phyloP scores from a whole-genome alignment of 768 basidiomycete genomes.

The Lactifluus rugatus region DNA sequence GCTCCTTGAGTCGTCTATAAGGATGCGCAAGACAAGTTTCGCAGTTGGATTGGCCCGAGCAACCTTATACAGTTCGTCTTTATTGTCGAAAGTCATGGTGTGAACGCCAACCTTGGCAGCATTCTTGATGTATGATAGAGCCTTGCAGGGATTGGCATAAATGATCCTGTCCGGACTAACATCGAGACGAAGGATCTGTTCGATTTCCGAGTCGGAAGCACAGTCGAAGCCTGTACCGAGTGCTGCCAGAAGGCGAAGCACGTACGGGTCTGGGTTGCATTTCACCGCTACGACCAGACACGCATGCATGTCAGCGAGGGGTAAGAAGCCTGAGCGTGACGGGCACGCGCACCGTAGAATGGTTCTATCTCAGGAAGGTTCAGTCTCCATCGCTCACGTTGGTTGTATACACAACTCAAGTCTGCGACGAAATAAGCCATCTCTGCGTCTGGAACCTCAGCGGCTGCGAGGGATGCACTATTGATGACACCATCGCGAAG shows the following conservation, averaged over 20 bases:
- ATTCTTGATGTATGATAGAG: constrained; percentile 81
- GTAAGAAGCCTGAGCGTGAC: constrained; percentile 21
- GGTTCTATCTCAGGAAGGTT: constrained; percentile 82
- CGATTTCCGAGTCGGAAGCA: constrained; percentile 90
- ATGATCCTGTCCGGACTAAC: constrained; percentile 78
- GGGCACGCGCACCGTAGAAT: constrained; percentile 68
- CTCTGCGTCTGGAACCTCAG: constrained; percentile 65
- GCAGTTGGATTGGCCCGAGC: constrained; percentile 71
- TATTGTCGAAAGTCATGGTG: constrained; percentile 98
- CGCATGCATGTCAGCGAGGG: constrained; percentile 52
- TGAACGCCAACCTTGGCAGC: constrained; percentile 74
- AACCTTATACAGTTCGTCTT: constrained; percentile 92
- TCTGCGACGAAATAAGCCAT: constrained; percentile 96
- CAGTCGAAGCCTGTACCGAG: constrained; percentile 95
- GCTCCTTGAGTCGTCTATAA: constrained; percentile 96
- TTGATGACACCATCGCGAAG: constrained; percentile 69
- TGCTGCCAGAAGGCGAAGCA: constrained; percentile 81
- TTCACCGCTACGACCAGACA: constrained; percentile 62
- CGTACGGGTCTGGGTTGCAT: constrained; percentile 95
- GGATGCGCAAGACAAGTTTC: constrained; percentile 84
- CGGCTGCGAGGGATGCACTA: constrained; percentile 41
- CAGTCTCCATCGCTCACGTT: constrained; percentile 73
- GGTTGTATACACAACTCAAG: constrained; percentile 75
- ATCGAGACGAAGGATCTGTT: constrained; percentile 61
- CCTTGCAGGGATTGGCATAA: constrained; percentile 99